These are phyloP conservation scores for Coemansia sp. DNA, from an alignment of 192 early-diverging fungal species.

Conservation along the genomic window DNA sequence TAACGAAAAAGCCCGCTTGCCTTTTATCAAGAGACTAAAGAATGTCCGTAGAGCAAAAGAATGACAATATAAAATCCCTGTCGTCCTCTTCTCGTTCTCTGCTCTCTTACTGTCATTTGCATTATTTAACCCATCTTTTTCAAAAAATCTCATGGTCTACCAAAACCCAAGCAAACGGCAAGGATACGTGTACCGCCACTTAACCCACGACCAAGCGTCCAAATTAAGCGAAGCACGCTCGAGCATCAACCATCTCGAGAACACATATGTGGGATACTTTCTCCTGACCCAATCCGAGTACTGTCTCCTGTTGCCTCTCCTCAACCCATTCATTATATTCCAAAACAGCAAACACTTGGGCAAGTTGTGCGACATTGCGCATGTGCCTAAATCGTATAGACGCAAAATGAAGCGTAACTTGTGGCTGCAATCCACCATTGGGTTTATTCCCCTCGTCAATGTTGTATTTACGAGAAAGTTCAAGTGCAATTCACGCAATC, in stretches of 20 bases:
- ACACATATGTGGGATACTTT: conserved; percentile 19
- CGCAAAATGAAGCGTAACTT: conserved; percentile 28
- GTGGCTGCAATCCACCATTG: conserved; percentile 16
- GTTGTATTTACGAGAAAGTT: conserved; percentile 37
- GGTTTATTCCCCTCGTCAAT: conserved; percentile 41
- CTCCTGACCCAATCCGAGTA: conserved; percentile 36
- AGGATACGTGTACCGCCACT: conserved; percentile 20
- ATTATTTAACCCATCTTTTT: neutral
- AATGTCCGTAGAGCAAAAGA: neutral
- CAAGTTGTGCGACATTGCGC: conserved; percentile 13
- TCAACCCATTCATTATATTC: conserved; percentile 38
- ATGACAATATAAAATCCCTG: neutral
- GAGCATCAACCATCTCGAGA: conserved; percentile 21
- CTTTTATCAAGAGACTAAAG: neutral
- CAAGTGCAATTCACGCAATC: conserved; percentile 45
- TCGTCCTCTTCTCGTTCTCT: neutral
- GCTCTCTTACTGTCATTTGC: neutral
- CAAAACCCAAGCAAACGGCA: neutral
- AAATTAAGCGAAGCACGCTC: conserved; percentile 17
- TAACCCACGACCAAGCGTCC: conserved; percentile 17
- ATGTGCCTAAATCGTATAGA: conserved; percentile 3
- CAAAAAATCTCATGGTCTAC: conserved; percentile 5
- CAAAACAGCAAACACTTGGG: conserved; percentile 25
- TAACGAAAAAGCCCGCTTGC: no score
- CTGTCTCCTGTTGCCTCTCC: conserved; percentile 32